phyloP scores from a whole-genome alignment of 2,329 filamentous ascomycete genomes.

The Orbilia oligospora region DNA sequence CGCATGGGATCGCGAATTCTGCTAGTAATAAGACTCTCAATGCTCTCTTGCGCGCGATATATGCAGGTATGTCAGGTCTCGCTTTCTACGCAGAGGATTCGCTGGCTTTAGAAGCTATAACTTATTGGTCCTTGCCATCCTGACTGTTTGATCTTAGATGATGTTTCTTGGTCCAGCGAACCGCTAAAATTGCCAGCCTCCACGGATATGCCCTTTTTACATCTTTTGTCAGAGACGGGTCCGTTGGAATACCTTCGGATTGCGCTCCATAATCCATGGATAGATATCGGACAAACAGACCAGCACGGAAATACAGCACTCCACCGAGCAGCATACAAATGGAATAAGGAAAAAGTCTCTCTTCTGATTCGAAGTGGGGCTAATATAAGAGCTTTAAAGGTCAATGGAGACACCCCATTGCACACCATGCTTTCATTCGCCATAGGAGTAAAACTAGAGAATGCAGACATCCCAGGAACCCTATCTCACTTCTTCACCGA shows the following conservation, averaged over 20 bases:
- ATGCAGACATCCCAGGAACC: neutral
- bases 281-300: conserved; percentile 1
- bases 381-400: neutral
- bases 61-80: conserved; percentile 1
- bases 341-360: neutral
- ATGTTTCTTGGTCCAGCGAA: neutral
- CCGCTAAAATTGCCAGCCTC: neutral
- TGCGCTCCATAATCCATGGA: conserved; percentile 43
- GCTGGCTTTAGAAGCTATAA: neutral
- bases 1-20: neutral
- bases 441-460: neutral
- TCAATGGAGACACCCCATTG: neutral
- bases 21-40: neutral
- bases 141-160: neutral
- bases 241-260: conserved; percentile 6
- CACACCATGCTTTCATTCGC: conserved; percentile 14
- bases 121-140: neutral
- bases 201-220: neutral
- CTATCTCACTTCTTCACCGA: neutral
- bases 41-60: neutral
- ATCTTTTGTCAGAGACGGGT: neutral
- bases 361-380: conserved; percentile 16
- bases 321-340: conserved; percentile 17
- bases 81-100: neutral
- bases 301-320: conserved; percentile 13